These are phyloP conservation scores for Phialophora chinensis DNA, from an alignment of 2,329 filamentous ascomycete genomes.

Conservation along the genomic window DNA sequence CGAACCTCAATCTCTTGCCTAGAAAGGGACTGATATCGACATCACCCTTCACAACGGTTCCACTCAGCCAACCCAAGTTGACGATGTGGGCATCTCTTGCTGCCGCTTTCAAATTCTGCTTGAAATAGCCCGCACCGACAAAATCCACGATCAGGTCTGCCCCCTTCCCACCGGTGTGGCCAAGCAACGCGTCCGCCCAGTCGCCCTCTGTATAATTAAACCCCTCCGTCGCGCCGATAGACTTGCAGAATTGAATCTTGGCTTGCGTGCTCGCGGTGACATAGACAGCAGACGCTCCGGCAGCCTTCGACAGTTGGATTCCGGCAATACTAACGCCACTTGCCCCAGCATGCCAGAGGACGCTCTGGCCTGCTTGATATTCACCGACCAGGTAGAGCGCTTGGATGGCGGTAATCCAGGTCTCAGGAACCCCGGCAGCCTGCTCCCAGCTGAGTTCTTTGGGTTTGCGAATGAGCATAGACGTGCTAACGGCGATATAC, in stretches of 20 bases:
- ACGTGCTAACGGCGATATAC: conserved; percentile 75
- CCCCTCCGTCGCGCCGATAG: conserved; percentile 76
- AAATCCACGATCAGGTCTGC: conserved; percentile 89
- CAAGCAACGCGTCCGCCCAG: conserved; percentile 74
- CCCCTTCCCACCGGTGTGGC: conserved; percentile 74
- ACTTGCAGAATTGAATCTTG: conserved; percentile 78
- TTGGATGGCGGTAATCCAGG: conserved; percentile 92
- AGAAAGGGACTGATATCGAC: conserved; percentile 75
- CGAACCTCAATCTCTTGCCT: conserved; percentile 76
- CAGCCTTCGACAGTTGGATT: conserved; percentile 75
- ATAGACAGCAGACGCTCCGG: conserved; percentile 73
- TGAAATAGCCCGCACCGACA: conserved; percentile 79
- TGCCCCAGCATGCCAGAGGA: conserved; percentile 92
- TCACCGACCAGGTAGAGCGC: conserved; percentile 84
- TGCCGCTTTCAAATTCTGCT: conserved; percentile 75
- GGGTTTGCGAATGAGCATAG: conserved; percentile 85
- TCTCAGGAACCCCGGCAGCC: conserved; percentile 79
- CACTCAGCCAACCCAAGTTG: conserved; percentile 74
- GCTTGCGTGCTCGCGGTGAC: conserved; percentile 80
- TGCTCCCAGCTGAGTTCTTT: conserved; percentile 71
- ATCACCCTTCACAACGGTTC: conserved; percentile 61
- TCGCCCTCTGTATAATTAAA: conserved; percentile 83
- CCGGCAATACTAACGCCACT: conserved; percentile 87
- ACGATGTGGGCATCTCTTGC: conserved; percentile 79
- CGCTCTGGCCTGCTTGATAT: conserved; percentile 72